Percentiles rank a stretch among this genome's conserved stretches.
phyloP scores from a whole-genome alignment of 345 rosid species.

The Iberis pinnata region DNA sequence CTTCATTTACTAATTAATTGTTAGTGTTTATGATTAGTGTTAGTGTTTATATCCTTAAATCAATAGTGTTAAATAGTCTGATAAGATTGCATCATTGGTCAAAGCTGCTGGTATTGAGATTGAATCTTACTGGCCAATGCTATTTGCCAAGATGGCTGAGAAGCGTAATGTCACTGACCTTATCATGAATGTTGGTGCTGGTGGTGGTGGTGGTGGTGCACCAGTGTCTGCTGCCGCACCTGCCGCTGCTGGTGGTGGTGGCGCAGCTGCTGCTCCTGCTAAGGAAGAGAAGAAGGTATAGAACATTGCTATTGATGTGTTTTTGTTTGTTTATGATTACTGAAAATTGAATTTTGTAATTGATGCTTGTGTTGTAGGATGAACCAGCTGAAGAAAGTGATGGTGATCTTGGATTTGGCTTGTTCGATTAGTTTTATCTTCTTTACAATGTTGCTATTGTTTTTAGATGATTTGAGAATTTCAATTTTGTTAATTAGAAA shows the following conservation, averaged over 20 bases:
- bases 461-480: conserved; percentile 18
- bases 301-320: background rate
- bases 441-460: background rate
- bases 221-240: conserved; percentile 39
- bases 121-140: conserved; percentile 76
- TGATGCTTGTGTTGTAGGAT: conserved; percentile 34
- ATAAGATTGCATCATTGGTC: conserved; percentile 55
- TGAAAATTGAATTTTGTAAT: background rate
- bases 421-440: conserved; percentile 69
- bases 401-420: conserved; percentile 76
- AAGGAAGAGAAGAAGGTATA: conserved; percentile 69
- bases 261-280: conserved; percentile 47
- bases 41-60: too few relatives aligned
- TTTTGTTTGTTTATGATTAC: background rate
- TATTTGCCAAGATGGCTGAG: conserved; percentile 74
- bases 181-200: conserved; percentile 61
- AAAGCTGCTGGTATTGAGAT: conserved; percentile 52
- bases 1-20: too few relatives aligned
- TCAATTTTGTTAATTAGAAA: conserved; percentile 11
- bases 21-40: too few relatives aligned
- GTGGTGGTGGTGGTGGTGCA: conserved; percentile 43
- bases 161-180: conserved; percentile 57
- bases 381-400: conserved; percentile 80
- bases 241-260: conserved; percentile 34
- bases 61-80: too few relatives aligned